Conservation (phyloP, 2,329 filamentous ascomycete genomes). For the Calcarisporium arbuscula region DNA sequence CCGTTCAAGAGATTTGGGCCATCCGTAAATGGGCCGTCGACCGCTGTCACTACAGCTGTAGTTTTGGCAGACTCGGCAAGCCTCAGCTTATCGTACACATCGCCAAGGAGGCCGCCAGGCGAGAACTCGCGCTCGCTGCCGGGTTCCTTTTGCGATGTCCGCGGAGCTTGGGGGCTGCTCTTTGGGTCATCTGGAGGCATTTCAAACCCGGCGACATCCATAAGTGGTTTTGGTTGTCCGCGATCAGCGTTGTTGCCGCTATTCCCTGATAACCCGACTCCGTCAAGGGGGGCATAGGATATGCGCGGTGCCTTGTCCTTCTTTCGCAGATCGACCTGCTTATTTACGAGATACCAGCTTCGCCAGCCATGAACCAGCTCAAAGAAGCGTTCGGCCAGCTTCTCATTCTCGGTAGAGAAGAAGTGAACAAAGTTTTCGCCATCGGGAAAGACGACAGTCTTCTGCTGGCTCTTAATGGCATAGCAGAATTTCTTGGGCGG, state of each 20-base stretch:
- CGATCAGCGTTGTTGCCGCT: constrained; percentile 8
- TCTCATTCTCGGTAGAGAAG: constrained; percentile 72
- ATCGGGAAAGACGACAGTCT: constrained; percentile 73
- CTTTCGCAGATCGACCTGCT: constrained; percentile 47
- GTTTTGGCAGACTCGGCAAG: constrained; percentile 17
- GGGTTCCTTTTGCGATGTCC: too few species aligned
- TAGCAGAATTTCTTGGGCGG: constrained; percentile 82
- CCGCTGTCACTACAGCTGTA: constrained; percentile 23
- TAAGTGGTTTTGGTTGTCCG: constrained; percentile 23
- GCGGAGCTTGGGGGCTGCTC: too few species aligned
- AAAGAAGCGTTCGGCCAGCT: constrained; percentile 63
- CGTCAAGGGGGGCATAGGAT: constrained; percentile 2
- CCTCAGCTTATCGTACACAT: constrained; percentile 41
- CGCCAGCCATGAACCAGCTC: constrained; percentile 72
- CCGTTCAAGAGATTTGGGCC: constrained; percentile 52
- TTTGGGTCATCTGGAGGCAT: too few species aligned
- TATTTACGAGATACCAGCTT: constrained; percentile 83
- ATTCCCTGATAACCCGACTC: constrained; percentile 1
- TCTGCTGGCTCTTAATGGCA: constrained; percentile 88
- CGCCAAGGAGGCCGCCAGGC: constrained; percentile 44
- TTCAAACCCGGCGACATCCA: constrained; percentile 13
- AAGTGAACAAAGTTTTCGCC: constrained; percentile 88
- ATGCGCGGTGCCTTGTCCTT: constrained; percentile 18
- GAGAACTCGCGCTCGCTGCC: constrained; percentile 41
- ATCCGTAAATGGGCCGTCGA: constrained; percentile 42